phyloP scores from a whole-genome alignment of 2,329 filamentous ascomycete genomes.

The Aquanectria penicillioides region DNA sequence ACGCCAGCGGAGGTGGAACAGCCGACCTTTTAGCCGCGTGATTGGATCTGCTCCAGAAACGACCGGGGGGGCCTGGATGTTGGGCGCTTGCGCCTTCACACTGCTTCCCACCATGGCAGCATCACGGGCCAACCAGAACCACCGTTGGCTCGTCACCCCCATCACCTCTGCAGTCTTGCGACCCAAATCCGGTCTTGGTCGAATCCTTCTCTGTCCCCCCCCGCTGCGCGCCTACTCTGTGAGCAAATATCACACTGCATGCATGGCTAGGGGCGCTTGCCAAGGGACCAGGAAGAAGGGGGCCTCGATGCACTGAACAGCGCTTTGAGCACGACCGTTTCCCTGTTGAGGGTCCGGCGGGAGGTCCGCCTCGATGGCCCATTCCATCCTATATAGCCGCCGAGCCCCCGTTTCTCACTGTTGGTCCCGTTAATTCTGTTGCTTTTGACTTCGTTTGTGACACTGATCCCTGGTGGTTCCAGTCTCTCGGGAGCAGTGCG shows the following conservation, averaged over 20 bases:
- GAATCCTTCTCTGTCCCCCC: constrained; percentile 32
- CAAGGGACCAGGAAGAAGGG: constrained; percentile 8
- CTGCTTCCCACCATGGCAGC: constrained; percentile 32
- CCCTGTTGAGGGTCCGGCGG: constrained; percentile 22
- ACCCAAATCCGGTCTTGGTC: constrained; percentile 22
- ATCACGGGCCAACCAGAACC: constrained; percentile 34
- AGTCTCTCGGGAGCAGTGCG: constrained; percentile 34
- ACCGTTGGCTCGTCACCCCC: constrained; percentile 22
- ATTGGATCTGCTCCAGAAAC: constrained; percentile 37
- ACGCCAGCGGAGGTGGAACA: constrained; percentile 43
- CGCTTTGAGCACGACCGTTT: constrained; percentile 19
- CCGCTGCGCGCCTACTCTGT: constrained; percentile 34
- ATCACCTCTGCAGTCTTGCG: constrained; percentile 22
- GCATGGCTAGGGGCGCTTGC: constrained; percentile 45
- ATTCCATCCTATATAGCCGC: constrained; percentile 42
- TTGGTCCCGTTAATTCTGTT: constrained; percentile 31
- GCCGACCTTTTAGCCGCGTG: constrained; percentile 41
- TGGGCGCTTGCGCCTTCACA: constrained; percentile 44
- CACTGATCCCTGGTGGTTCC: constrained; percentile 38
- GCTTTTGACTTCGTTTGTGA: constrained; percentile 32
- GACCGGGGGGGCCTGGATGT: constrained; percentile 27
- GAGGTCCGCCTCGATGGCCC: constrained; percentile 21
- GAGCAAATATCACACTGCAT: constrained; percentile 43
- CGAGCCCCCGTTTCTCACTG: constrained; percentile 35
- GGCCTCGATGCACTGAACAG: constrained; percentile 15